Evolutionary conservation across 2,329 filamentous ascomycete genomes (phyloP), one percentile per base, ranked within the genome.

Genomic region (Paraphoma chrysanthemicola): DNA sequence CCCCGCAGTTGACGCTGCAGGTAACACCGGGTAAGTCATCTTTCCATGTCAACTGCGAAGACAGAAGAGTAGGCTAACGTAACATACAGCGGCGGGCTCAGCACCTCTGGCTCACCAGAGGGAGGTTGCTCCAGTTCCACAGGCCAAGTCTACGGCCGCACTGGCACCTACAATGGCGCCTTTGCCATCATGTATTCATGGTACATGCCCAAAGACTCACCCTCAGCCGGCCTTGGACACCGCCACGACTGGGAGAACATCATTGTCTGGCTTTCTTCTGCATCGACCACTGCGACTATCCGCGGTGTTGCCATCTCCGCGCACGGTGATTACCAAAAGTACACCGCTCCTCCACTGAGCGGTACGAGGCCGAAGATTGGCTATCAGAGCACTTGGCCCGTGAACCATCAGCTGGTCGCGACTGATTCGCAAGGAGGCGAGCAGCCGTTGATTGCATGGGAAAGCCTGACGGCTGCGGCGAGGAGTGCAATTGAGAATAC

Each of bases 241-340:
- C 79, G 82, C 17, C 81, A 85, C 68, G 83, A 86, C 64, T 86
- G 83, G 83, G 83, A 85, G 62, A 81, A 80, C n/a, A 74, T 80
- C 0, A 80, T 86, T 36, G 77, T 86, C 28, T 86, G 81, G 81
- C 77, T 86, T 0, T 74, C 76, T 0, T 72, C 72, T 9, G 70
- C 75, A 2, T 76, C 75, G 1, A 72, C 71, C 0, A 67, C 72
- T 0, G 77, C 81, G 0, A 80, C 77, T 1, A 69, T 85, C 30
- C 65, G 80, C 1, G 83, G 82, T 18, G 80, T 85, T 7, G 83
- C 83, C 18, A 82, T 83, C 2, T 83, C 80, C 2, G 82, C 81
- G 0, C 83, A 86, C 53, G 83, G 83, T 3, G 68, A 67, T 4
- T 84, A 79, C 74, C 66, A 80, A 16, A 81, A 80, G 48, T 73